Conservation (phyloP, 345 rosid genomes). For the Camelina neglecta region DNA sequence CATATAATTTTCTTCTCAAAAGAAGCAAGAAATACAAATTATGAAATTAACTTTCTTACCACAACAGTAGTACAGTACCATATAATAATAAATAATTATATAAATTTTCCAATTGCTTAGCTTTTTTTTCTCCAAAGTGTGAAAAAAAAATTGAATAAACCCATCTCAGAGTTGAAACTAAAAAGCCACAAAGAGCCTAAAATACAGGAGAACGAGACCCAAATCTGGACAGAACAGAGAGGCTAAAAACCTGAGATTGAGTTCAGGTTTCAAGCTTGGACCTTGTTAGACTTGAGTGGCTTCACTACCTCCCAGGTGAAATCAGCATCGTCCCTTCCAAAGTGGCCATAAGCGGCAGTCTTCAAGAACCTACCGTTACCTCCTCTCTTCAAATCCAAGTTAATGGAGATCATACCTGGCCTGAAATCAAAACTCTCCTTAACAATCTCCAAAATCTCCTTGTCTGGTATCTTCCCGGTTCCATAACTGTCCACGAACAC, state of each 20-base stretch:
- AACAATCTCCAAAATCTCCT: constrained; percentile 49
- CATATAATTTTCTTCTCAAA: constrained; percentile 20
- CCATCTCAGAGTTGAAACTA: constrained; percentile 29
- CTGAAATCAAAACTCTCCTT: constrained; percentile 52
- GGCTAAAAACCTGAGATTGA: constrained; percentile 18
- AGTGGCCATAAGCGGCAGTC: constrained; percentile 53
- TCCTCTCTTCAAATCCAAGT: constrained; percentile 52
- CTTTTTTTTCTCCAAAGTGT: neutral
- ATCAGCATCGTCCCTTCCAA: constrained; percentile 52
- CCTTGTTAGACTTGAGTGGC: constrained; percentile 50
- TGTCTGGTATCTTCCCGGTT: constrained; percentile 49
- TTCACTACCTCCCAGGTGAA: constrained; percentile 55
- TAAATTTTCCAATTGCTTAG: constrained; percentile 11
- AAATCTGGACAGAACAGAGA: neutral
- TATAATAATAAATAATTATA: neutral
- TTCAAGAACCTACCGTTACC: constrained; percentile 55
- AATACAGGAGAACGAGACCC: constrained; percentile 15
- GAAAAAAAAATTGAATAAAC: constrained; percentile 32
- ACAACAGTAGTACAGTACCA: constrained; percentile 6
- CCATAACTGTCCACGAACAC: constrained; percentile 49
- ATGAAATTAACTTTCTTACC: constrained; percentile 30
- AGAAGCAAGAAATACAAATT: constrained; percentile 33
- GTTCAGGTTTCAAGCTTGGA: constrained; percentile 45
- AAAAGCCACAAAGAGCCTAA: constrained; percentile 6
- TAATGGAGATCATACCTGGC: constrained; percentile 50